These are phyloP conservation scores for Crucibulum laeve DNA, from an alignment of 768 basidiomycete species.

Conservation along the genomic window DNA sequence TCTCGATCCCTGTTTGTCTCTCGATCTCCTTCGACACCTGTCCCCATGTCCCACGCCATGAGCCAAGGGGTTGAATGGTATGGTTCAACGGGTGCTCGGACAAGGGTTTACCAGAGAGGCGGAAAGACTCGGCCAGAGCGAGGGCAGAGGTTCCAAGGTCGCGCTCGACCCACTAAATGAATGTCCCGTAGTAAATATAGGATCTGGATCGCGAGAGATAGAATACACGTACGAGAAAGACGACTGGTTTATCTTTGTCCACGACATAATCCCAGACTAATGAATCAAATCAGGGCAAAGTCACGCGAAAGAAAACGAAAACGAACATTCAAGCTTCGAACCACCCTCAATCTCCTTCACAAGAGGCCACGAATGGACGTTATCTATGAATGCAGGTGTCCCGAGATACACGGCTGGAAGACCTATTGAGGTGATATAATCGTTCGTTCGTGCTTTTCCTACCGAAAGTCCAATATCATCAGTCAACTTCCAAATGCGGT, in stretches of 20 bases:
- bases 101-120: no score
- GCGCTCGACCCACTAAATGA: constrained; percentile 8
- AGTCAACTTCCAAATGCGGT: background rate
- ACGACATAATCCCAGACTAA: constrained; percentile 10
- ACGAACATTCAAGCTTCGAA: constrained; percentile 8
- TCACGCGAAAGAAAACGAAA: background rate
- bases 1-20: no score
- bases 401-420: constrained; percentile 9
- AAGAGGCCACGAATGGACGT: constrained; percentile 11
- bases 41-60: no score
- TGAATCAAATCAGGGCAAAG: background rate
- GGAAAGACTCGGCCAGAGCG: no score
- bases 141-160: no score
- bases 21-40: no score
- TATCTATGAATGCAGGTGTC: constrained; percentile 10
- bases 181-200: no score
- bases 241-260: constrained; percentile 9
- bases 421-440: constrained; percentile 11
- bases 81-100: no score
- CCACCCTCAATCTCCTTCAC: constrained; percentile 7
- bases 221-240: constrained; percentile 7
- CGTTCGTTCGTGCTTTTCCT: constrained; percentile 13
- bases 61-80: no score
- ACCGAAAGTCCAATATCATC: background rate
- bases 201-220: background rate